These are phyloP conservation scores for Xylaria sp. DNA, from an alignment of 2,329 filamentous ascomycete species.

Conservation along the genomic window DNA sequence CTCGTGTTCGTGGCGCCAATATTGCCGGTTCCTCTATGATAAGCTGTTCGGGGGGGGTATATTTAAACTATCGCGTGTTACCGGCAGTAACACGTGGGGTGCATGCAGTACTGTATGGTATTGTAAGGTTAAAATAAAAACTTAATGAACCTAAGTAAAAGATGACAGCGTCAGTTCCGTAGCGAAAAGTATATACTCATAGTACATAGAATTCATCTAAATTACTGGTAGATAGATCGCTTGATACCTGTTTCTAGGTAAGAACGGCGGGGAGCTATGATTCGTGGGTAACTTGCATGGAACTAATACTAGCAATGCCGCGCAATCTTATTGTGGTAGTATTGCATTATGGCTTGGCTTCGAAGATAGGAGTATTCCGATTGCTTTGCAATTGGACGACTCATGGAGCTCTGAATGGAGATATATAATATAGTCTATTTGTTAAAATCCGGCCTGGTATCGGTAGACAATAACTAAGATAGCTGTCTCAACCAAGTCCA, in stretches of 20 bases:
- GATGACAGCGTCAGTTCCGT: not conserved
- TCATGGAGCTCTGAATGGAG: not conserved
- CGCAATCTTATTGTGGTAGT: conserved; percentile 24
- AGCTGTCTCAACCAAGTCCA: not conserved
- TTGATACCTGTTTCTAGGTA: not conserved
- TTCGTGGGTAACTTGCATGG: conserved; percentile 16
- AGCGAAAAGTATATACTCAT: not conserved
- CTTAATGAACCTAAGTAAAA: not conserved
- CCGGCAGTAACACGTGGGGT: conserved; percentile 3
- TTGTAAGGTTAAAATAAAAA: too few species aligned
- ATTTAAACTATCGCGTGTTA: not conserved
- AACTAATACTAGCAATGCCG: conserved; percentile 14
- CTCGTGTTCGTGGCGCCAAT: conserved; percentile 29
- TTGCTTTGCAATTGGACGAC: not conserved
- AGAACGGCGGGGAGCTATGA: conserved; percentile 8
- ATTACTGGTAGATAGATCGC: conserved; percentile 6
- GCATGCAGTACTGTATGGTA: not conserved
- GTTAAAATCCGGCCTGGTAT: not conserved
- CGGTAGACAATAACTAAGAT: not conserved
- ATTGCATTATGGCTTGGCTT: conserved; percentile 17
- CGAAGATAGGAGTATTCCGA: conserved; percentile 15
- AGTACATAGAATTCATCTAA: conserved; percentile 9
- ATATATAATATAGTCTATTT: not conserved
- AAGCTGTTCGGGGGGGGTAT: not conserved
- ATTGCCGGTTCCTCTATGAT: conserved; percentile 2